These are phyloP conservation scores for Laetiporus sulphureus DNA, from an alignment of 1,284 basidiomycete genomes.

Conservation along the genomic window DNA sequence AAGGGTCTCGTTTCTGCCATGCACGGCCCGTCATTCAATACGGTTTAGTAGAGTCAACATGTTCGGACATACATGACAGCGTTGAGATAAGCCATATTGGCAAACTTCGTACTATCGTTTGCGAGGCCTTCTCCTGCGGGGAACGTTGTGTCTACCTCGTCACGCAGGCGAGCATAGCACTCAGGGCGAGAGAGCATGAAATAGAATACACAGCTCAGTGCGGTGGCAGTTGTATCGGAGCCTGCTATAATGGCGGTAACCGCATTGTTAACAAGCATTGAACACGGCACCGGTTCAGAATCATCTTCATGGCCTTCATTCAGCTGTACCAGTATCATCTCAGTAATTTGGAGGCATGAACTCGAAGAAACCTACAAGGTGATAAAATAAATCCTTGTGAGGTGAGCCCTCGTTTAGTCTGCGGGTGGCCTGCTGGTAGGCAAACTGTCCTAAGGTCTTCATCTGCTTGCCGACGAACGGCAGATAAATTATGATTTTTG, in stretches of 20 bases:
- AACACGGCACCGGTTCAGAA: slow-evolving; percentile 27
- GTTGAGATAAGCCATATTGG: slow-evolving; percentile 24
- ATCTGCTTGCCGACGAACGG: slow-evolving; percentile 1
- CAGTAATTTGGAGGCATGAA: background rate
- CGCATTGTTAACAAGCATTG: slow-evolving; percentile 37
- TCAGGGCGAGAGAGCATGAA: slow-evolving; percentile 39
- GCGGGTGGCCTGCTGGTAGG: slow-evolving; percentile 1
- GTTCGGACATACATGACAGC: slow-evolving; percentile 22
- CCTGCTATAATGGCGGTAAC: slow-evolving; percentile 48
- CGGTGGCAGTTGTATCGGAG: slow-evolving; percentile 49
- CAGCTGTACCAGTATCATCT: slow-evolving; percentile 26
- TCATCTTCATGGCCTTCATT: slow-evolving; percentile 40
- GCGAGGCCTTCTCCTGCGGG: slow-evolving; percentile 19
- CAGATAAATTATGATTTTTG: background rate
- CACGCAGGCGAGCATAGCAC: slow-evolving; percentile 37
- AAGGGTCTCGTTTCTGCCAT: slow-evolving; percentile 48
- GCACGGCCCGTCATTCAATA: background rate
- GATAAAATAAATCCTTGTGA: slow-evolving; percentile 41
- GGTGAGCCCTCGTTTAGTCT: slow-evolving; percentile 23
- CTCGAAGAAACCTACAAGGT: slow-evolving; percentile 25
- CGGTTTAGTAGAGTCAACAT: no score
- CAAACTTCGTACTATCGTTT: slow-evolving; percentile 15
- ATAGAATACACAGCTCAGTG: slow-evolving; percentile 38
- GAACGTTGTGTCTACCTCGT: slow-evolving; percentile 38
- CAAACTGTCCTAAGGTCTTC: slow-evolving; percentile 1